Evolutionary conservation across 192 early-diverging fungal species (phyloP), one percentile per base, ranked within the genome.

Genomic region (Coemansia sp.): DNA sequence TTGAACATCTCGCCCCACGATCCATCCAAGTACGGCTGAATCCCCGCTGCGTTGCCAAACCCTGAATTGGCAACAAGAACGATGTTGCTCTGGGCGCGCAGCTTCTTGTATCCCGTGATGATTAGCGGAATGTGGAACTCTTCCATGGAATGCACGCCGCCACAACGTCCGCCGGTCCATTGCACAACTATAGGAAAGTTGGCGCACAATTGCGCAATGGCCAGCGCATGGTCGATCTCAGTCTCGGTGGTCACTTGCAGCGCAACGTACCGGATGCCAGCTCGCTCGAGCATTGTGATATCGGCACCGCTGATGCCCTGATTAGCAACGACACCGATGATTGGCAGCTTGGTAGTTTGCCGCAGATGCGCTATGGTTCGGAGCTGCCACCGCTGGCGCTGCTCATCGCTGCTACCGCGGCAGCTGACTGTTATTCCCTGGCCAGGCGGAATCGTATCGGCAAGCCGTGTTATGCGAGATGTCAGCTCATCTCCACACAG

Each of bases 151-250:
- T 98, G 96, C 69, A 90, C 89, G 10, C 96, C 96, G 62, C 94
- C 94, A 44, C 87, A 91, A 68, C 95, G 89, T 17, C 95, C 95
- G 71, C 95, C 95, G 25, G 93, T 94, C 95, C 95, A 98, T 75
- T 98, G 93, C 61, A 96, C 75, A 48, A 96, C 83, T 17, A 98
- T 83, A 17, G 89, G 84, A 76, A 92, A 86, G 20, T 84, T 82
- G 6, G 90, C 88, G 64, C 90, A 86, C 25, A 74, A 74, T 64
- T 87, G 85, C 27, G 94, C 94, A 80, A 98, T 92, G 15, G 79
- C 68, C 47, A 98, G 78, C 7, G 89, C 89, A 45, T 87, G 82
- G 23, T 84, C 82, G 45, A 98, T 92, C 23, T 92, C 87, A 31
- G 87, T 87, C 9, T 80, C 82, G 22, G 85, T 87, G 36, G 89